Evolutionary conservation across 2,329 filamentous ascomycete species (phyloP).

Genomic region (Talaromyces sp.): DNA sequence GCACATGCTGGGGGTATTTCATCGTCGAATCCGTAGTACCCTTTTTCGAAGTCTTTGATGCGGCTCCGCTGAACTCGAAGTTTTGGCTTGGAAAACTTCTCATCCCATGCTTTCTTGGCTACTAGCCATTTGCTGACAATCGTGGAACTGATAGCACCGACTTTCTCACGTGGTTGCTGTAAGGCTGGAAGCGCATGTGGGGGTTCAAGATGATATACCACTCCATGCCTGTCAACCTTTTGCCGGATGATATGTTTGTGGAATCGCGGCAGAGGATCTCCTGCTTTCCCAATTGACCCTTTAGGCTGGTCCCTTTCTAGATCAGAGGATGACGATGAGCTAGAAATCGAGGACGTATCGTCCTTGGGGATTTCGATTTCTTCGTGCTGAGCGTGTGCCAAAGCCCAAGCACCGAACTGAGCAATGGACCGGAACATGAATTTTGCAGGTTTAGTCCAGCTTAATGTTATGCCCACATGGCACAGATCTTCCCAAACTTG

Average conservation of each 20-base stretch:
- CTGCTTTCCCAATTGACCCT: slow-evolving; percentile 71
- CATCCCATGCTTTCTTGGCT: slow-evolving; percentile 69
- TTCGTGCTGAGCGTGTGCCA: slow-evolving; percentile 74
- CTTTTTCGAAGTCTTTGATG: slow-evolving; percentile 65
- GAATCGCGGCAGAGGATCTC: slow-evolving; percentile 77
- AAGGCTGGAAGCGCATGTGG: slow-evolving; percentile 63
- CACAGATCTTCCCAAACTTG: slow-evolving; percentile 96
- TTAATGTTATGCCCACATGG: slow-evolving; percentile 87
- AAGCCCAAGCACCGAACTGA: slow-evolving; percentile 88
- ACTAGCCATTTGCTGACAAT: slow-evolving; percentile 81
- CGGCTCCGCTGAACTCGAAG: slow-evolving; percentile 68
- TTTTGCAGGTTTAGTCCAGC: slow-evolving; percentile 92
- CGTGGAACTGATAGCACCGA: slow-evolving; percentile 75
- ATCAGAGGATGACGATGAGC: slow-evolving; percentile 18
- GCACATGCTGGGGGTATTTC: slow-evolving; percentile 82
- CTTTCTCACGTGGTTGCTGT: slow-evolving; percentile 57
- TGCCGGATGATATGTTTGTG: slow-evolving; percentile 88
- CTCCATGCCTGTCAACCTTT: slow-evolving; percentile 72
- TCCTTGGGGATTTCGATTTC: slow-evolving; percentile 78
- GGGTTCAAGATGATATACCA: slow-evolving; percentile 63
- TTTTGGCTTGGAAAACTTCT: slow-evolving; percentile 64
- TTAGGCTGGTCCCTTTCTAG: slow-evolving; percentile 13
- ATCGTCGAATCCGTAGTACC: slow-evolving; percentile 67
- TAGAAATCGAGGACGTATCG: slow-evolving; percentile 67
- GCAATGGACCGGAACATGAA: slow-evolving; percentile 91